These are phyloP conservation scores for Yamadazyma trypodendri DNA, from an alignment of 1,139 yeast species.

Conservation along the genomic window DNA sequence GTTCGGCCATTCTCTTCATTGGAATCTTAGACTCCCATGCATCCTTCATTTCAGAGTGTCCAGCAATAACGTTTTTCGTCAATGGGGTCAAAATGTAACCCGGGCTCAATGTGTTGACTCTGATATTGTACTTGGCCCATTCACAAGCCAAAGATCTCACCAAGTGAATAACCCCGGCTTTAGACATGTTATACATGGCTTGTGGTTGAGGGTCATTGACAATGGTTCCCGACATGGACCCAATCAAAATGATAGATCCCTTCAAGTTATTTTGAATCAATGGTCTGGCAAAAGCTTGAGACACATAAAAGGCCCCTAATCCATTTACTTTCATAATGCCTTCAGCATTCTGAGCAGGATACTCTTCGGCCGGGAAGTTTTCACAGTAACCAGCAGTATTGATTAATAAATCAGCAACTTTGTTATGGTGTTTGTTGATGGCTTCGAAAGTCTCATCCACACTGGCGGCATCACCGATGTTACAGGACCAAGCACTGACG, in stretches of 20 bases:
- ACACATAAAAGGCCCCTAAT: constrained; percentile 71
- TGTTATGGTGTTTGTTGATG: constrained; percentile 57
- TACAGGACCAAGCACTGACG: constrained; percentile 73
- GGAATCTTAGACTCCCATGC: constrained; percentile 50
- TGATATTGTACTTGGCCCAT: constrained; percentile 51
- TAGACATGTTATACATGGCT: constrained; percentile 51
- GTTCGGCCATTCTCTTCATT: constrained; percentile 52
- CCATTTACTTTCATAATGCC: constrained; percentile 69
- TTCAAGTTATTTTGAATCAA: constrained; percentile 56
- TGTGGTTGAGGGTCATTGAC: constrained; percentile 54
- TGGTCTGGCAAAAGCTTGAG: constrained; percentile 62
- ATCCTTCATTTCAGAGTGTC: constrained; percentile 47
- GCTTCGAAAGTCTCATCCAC: constrained; percentile 55
- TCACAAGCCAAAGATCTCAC: constrained; percentile 50
- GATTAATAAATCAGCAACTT: constrained; percentile 62
- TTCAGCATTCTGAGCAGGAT: constrained; percentile 71
- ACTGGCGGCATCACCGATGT: constrained; percentile 63
- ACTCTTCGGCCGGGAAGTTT: constrained; percentile 73
- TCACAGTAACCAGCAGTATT: constrained; percentile 87
- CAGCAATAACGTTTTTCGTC: constrained; percentile 46
- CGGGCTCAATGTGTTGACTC: constrained; percentile 48
- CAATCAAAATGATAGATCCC: constrained; percentile 47
- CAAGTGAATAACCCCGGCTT: constrained; percentile 51
- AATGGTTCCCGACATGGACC: constrained; percentile 50
- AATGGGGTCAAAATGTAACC: constrained; percentile 51